Evolutionary conservation across 2,329 filamentous ascomycete species (phyloP), one percentile per base, ranked within the genome.

Genomic region (Aspergillus ruber): DNA sequence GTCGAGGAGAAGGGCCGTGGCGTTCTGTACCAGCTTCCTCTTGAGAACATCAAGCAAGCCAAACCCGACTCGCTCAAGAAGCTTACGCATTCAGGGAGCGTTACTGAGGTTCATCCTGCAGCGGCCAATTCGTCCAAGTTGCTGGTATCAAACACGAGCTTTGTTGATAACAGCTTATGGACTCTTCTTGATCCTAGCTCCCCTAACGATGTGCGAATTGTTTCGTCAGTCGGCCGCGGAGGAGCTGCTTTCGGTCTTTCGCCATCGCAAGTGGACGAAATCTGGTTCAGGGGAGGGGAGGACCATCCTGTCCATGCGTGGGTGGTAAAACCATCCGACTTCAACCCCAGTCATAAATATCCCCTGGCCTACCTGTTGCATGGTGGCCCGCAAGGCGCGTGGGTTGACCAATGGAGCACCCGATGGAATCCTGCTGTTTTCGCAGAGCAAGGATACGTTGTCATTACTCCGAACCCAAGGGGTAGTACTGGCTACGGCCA

Each of bases 381-480:
- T 49, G 77, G 77, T 20, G 77, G 77, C 0, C 77, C 79, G 0
- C 72, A 73, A 46, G 60, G 63, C 3, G 68, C 76, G 2, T 80
- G 74, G 74, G 68, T 68, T n/a, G 77, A 82, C 51, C 65, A 69
- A 43, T 81, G 78, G 78, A 73, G 70, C 43, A 75, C 69, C 4
- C 63, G 78, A 52, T 79, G 74, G 74, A 81, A 82, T 50, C 68
- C 72, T 1, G 74, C 74, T 1, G 65, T 79, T 3, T 83, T 79
- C 66, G 80, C 80, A 3, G 78, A 82, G 55, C 77, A 83, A 57
- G 81, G 80, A 7, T 83, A 82, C 50, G 67, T 82, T 8, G 74
- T 82, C 2, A 67, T 83, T n/a, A 67, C 74, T 5, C 81, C 81
- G 3, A 82, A 83, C 52, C 75, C 80, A 2, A 78, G 78, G 0